Conservation (phyloP, 129 eudicot species). For the Arctium minus region DNA sequence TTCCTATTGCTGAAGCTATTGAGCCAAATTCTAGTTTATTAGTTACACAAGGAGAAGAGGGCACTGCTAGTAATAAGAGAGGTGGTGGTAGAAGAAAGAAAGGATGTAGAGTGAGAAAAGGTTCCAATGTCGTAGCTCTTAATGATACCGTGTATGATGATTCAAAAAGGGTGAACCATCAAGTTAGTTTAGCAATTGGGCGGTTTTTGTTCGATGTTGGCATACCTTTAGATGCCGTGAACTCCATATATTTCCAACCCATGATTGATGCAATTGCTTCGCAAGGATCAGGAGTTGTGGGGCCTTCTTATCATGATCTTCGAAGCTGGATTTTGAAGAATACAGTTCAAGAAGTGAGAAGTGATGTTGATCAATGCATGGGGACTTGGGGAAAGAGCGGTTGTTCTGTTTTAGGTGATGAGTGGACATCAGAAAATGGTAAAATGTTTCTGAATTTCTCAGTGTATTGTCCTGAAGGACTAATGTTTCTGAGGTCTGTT, state of each 20-base stretch:
- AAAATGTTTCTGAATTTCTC: slow-evolving; percentile 53
- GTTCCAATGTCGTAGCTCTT: slow-evolving; percentile 18
- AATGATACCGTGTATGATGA: slow-evolving; percentile 17
- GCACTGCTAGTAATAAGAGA: slow-evolving; percentile 23
- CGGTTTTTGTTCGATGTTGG: slow-evolving; percentile 77
- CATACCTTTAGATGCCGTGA: slow-evolving; percentile 70
- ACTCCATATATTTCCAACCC: slow-evolving; percentile 77
- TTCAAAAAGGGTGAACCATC: slow-evolving; percentile 47
- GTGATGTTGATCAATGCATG: slow-evolving; percentile 51
- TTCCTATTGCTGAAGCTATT: slow-evolving; percentile 41
- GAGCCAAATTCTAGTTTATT: slow-evolving; percentile 36
- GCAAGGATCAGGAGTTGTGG: slow-evolving; percentile 49
- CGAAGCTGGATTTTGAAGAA: slow-evolving; percentile 68
- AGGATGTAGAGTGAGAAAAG: slow-evolving; percentile 53
- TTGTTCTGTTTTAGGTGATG: slow-evolving; percentile 82
- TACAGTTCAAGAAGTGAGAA: slow-evolving; percentile 66
- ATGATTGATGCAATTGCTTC: slow-evolving; percentile 84
- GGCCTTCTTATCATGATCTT: slow-evolving; percentile 75
- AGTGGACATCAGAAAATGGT: slow-evolving; percentile 56
- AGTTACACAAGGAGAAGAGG: slow-evolving; percentile 38
- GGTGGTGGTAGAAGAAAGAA: slow-evolving; percentile 58
- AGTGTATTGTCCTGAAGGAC: slow-evolving; percentile 74
- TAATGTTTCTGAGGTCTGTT: slow-evolving; percentile 70
- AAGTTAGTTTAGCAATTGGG: slow-evolving; percentile 71
- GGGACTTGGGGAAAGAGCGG: slow-evolving; percentile 71